Evolutionary conservation across 495 filamentous ascomycete species (phyloP).

Genomic region (Lichenothelia convexa): DNA sequence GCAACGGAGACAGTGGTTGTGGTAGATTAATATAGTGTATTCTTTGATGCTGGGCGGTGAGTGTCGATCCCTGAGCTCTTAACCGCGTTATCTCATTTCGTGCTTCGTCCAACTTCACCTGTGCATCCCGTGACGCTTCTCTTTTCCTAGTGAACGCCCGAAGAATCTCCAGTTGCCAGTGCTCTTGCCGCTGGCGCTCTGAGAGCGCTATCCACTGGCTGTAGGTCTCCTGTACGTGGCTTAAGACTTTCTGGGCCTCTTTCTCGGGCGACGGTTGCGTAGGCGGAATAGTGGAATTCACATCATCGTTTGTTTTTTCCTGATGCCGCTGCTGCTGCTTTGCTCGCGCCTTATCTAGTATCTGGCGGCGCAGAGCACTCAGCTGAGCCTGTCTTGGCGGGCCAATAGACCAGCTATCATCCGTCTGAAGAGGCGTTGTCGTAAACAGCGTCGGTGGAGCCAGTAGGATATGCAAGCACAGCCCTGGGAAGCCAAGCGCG

Average conservation of each 20-base stretch:
- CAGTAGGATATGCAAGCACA: conserved; percentile 63
- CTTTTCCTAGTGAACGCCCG: conserved; percentile 51
- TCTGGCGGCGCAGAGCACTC: conserved; percentile 45
- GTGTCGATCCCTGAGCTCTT: conserved; percentile 46
- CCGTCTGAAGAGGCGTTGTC: conserved; percentile 45
- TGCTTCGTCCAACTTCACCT: conserved; percentile 39
- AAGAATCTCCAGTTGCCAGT: conserved; percentile 64
- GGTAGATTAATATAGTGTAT: conserved; percentile 50
- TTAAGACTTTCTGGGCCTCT: conserved; percentile 34
- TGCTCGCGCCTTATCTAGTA: conserved; percentile 27
- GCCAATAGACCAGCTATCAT: conserved; percentile 55
- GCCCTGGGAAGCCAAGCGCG: conserved; percentile 58
- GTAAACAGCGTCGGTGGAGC: conserved; percentile 59
- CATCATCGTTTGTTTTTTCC: conserved; percentile 2
- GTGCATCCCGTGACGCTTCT: conserved; percentile 42
- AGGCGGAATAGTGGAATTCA: conserved; percentile 3
- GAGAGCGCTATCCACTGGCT: conserved; percentile 48
- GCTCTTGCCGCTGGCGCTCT: conserved; percentile 35
- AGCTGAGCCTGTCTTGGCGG: conserved; percentile 53
- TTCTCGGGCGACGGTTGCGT: conserved; percentile 15
- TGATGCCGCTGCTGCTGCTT: conserved; percentile 31
- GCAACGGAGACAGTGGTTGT: conserved; percentile 42
- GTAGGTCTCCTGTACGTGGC: conserved; percentile 53
- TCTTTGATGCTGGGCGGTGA: conserved; percentile 50
- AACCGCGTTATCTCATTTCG: conserved; percentile 58